Evolutionary conservation across 495 filamentous ascomycete species (phyloP), one percentile per base, ranked within the genome.

Genomic region (Trichoderma gamsii): DNA sequence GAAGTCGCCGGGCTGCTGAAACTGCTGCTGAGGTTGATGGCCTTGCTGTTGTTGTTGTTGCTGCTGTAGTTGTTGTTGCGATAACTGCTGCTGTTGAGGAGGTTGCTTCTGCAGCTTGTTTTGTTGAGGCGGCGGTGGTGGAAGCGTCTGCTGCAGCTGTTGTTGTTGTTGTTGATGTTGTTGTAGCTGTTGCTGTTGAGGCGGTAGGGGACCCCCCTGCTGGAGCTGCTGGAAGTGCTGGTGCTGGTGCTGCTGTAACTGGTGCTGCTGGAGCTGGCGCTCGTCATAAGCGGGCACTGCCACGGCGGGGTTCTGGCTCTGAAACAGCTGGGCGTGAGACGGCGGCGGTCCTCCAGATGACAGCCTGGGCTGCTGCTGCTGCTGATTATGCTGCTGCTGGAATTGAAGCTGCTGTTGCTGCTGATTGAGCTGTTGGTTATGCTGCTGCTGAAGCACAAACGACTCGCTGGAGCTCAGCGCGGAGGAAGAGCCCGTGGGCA

Each of bases 381-480:
- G 70, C 65, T 61, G 52, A 21, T 59, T 21, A 18, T 68, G 63
- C 29, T 65, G 63, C 44, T 69, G 65, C 23, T 63, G 68, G 7
- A 69, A 67, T 4, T 61, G 63, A n/a, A 67, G 72, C 66, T 71
- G 73, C 21, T 63, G 67, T 67, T 76, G 72, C 6, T 61, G 56
- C 56, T 71, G 63, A 16, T 59, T 43, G 32, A 69, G 64, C 25
- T 61, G 68, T 15, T 70, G 68, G 2, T 56, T 46, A 27, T 67
- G 71, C 65, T 71, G 73, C 32, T 61, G 66, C 68, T 75, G 72
- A 72, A 80, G 78, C 75, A 82, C 80, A 71, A 44, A 65, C 63
- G 80, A 82, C 74, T 82, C 79, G 74, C 75, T 80, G 64, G 80
- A 79, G 76, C 78, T 78, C 73, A 82, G 71, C 32, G 70, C 71